These are phyloP conservation scores for Colletotrichum sp. DNA, from an alignment of 2,329 filamentous ascomycete genomes.

Conservation along the genomic window DNA sequence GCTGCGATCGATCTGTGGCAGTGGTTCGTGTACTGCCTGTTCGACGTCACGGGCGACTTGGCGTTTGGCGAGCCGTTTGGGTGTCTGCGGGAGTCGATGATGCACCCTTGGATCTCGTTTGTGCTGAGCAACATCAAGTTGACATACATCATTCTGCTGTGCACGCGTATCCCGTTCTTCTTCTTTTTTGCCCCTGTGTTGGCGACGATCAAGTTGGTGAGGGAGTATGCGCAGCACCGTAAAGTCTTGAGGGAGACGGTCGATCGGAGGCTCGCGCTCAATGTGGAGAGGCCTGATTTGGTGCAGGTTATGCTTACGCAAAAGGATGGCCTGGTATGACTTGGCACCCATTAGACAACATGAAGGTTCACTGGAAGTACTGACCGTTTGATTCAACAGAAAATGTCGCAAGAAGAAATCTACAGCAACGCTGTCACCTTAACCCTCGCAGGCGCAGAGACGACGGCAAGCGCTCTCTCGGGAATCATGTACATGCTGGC, in stretches of 20 bases:
- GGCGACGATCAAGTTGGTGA: neutral
- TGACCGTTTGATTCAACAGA: no score
- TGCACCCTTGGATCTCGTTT: neutral
- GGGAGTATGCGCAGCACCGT: neutral
- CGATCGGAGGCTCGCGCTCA: neutral
- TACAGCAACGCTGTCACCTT: neutral
- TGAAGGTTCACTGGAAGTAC: no score
- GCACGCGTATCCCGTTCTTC: neutral
- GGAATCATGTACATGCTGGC: neutral
- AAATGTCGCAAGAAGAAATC: neutral
- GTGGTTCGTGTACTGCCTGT: neutral
- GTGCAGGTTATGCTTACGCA: neutral
- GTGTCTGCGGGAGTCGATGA: neutral
- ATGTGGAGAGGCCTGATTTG: neutral
- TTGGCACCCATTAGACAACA: neutral
- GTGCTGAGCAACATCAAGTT: neutral
- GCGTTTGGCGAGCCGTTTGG: neutral
- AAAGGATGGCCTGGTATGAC: neutral
- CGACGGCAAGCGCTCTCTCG: neutral
- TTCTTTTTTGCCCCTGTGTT: neutral
- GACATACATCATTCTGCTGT: neutral
- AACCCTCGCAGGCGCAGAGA: neutral
- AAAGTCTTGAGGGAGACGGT: neutral
- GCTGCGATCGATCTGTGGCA: neutral
- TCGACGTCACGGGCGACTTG: neutral